These are phyloP conservation scores for Aspergillus tubingensis DNA, from an alignment of 2,329 filamentous ascomycete genomes.

Conservation along the genomic window DNA sequence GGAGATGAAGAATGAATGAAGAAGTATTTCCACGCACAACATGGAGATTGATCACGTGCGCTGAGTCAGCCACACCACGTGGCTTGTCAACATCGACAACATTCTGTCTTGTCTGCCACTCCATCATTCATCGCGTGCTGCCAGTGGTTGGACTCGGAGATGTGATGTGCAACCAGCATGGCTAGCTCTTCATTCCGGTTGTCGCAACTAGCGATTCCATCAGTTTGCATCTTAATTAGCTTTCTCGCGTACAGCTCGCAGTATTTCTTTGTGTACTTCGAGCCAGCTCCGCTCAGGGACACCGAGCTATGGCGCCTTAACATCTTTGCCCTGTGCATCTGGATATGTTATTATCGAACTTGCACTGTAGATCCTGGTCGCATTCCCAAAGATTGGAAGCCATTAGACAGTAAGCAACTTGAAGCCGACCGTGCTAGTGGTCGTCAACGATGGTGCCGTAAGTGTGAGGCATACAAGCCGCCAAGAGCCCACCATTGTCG, in stretches of 20 bases:
- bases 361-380: conserved; percentile 61
- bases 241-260: conserved; percentile 64
- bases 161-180: conserved; percentile 10
- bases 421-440: conserved; percentile 24
- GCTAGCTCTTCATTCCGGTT: conserved; percentile 32
- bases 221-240: conserved; percentile 55
- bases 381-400: conserved; percentile 50
- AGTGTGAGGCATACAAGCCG: conserved; percentile 63
- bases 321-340: conserved; percentile 54
- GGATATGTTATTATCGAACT: conserved; percentile 61
- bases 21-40: conserved; percentile 22
- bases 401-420: conserved; percentile 19
- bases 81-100: neutral
- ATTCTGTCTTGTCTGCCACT: neutral
- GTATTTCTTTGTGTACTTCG: conserved; percentile 56
- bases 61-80: conserved; percentile 11
- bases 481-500: conserved; percentile 67
- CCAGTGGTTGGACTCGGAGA: neutral
- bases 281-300: conserved; percentile 54
- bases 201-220: conserved; percentile 54
- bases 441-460: conserved; percentile 59
- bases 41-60: conserved; percentile 14
- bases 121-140: neutral
- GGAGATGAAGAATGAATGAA: neutral
- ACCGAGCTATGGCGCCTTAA: conserved; percentile 59